A percentile compares a stretch with the other conserved stretches of the same genome.
These are phyloP conservation scores for Pseudozyma tsukubaensis DNA, from an alignment of 1,284 basidiomycete genomes.

Conservation along the genomic window DNA sequence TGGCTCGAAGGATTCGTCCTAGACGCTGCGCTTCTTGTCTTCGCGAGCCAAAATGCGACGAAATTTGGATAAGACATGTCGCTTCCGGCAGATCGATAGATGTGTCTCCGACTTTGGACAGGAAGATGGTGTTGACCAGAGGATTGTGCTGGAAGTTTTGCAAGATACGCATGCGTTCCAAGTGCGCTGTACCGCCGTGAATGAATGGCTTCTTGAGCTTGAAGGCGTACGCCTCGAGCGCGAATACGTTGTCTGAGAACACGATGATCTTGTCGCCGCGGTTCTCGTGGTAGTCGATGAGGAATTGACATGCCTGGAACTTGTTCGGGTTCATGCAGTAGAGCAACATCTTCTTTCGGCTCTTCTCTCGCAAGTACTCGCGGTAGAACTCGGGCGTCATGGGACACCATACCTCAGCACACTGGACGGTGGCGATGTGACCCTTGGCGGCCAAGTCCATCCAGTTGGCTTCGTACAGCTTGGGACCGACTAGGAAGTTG, in stretches of 20 bases:
- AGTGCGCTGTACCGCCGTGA: slow-evolving; percentile 94
- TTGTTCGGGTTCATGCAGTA: slow-evolving; percentile 99
- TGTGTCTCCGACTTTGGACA: slow-evolving; percentile 99
- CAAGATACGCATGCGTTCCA: slow-evolving; percentile 93
- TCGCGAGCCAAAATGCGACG: slow-evolving; percentile 98
- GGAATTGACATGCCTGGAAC: slow-evolving; percentile 98
- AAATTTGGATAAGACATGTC: slow-evolving; percentile 98
- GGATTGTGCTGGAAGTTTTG: slow-evolving; percentile 97
- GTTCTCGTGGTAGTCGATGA: slow-evolving; percentile 98
- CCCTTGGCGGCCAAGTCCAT: slow-evolving; percentile 99
- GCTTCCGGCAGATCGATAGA: slow-evolving; percentile 99
- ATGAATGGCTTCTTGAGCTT: slow-evolving; percentile 95
- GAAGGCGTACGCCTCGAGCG: slow-evolving; percentile 95
- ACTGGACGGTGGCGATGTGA: slow-evolving; percentile 97
- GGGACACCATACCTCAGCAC: slow-evolving; percentile 98
- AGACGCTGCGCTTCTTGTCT: slow-evolving; percentile 97
- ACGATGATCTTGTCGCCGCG: slow-evolving; percentile 99
- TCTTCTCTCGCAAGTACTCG: slow-evolving; percentile 93
- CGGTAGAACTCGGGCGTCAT: slow-evolving; percentile 99
- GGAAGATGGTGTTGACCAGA: slow-evolving; percentile 93
- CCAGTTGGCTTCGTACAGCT: slow-evolving; percentile 99
- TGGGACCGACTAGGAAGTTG: slow-evolving; percentile 99
- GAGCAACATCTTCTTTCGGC: slow-evolving; percentile 91
- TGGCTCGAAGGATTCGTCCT: slow-evolving; percentile 92
- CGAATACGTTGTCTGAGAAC: slow-evolving; percentile 98